A percentile compares a stretch with the other conserved stretches of the same genome.
Evolutionary conservation across 441 rosid genomes (phyloP).

Genomic region (Hura crepitans): DNA sequence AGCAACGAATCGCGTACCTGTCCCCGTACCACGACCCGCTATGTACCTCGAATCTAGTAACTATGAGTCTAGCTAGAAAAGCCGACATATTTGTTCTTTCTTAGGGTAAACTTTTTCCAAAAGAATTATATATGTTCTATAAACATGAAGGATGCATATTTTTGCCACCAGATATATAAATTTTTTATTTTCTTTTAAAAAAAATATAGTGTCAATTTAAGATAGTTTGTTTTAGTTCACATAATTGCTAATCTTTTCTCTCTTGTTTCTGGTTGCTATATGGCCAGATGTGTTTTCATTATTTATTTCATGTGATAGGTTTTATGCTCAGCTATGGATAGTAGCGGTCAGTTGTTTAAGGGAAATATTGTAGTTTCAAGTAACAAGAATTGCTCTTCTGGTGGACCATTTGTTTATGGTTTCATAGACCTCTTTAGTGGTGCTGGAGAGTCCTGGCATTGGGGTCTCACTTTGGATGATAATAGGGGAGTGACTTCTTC

Average conservation of each 20-base stretch:
- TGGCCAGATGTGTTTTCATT: conserved; percentile 20
- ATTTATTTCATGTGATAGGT: conserved; percentile 38
- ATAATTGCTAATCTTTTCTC: neutral
- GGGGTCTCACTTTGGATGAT: conserved; percentile 71
- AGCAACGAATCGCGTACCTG: too few species aligned
- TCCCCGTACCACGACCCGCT: too few species aligned
- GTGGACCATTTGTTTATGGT: conserved; percentile 77
- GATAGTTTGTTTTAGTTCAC: neutral
- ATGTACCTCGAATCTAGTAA: too few species aligned
- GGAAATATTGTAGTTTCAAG: conserved; percentile 45
- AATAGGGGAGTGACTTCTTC: conserved; percentile 46
- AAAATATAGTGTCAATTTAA: neutral
- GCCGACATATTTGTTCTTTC: neutral
- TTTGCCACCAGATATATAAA: neutral
- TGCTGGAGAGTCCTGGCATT: conserved; percentile 75
- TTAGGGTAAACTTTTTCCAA: neutral
- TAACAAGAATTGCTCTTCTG: conserved; percentile 41
- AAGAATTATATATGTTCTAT: neutral
- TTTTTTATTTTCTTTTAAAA: neutral
- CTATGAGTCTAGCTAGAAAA: neutral
- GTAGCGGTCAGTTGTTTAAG: conserved; percentile 34
- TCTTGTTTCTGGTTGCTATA: neutral
- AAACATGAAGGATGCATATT: neutral
- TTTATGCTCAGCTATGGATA: conserved; percentile 36
- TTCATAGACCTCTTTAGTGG: conserved; percentile 86